Base-by-base conservation (phyloP, 129 eudicot genomes). In the Kitagawia praeruptora region DNA sequence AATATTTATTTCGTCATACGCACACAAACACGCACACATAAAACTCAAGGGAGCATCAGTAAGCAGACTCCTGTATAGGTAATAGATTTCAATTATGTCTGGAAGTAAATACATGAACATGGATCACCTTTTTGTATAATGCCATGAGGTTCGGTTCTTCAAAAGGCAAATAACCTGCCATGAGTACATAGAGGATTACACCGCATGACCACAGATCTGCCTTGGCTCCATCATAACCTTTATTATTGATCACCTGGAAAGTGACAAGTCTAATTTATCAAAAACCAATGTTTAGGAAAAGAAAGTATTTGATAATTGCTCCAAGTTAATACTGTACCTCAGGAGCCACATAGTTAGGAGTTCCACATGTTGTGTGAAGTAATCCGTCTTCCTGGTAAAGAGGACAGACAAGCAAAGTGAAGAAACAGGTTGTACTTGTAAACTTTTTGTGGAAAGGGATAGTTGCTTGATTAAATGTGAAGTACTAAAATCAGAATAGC, bases 141-240 rank as follows among this genome's bases (percentile, higher is more conserved):
- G 91, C 88, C 93, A 87, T 84, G 42, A 96, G 98, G 80, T 96
- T 96, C 18, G 98, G 51, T 67, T 96, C 99, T 84, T 96, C 99
- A 75, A 96, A 96, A 41, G 99, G 99, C 83, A 92, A 73, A 77
- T 87, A 96, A 3, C 98, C 98, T 38, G 99, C 98, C 99, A 96
- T 96, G 45, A 96, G 99, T 58, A 96, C 99, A 74, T 87, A 96
- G 80, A 96, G 99, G 71, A 96, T 96, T 18, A 96, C 98, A 85
- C 99, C 99, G 61, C 99, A 96, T 39, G 99, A 96, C 99, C 98
- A 96, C 64, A 96, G 83, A 85, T 96, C 99, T 8, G 99, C 99
- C 83, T 96, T 92, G 27, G 99, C 99, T 83, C 99, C 99, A 83
- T 96, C 99, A 83, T 96, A 96, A 79, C 99, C 99, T 83, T 96